Conservation (phyloP, 192 early-diverging fungal genomes). For the Powellomyces hirtus region DNA sequence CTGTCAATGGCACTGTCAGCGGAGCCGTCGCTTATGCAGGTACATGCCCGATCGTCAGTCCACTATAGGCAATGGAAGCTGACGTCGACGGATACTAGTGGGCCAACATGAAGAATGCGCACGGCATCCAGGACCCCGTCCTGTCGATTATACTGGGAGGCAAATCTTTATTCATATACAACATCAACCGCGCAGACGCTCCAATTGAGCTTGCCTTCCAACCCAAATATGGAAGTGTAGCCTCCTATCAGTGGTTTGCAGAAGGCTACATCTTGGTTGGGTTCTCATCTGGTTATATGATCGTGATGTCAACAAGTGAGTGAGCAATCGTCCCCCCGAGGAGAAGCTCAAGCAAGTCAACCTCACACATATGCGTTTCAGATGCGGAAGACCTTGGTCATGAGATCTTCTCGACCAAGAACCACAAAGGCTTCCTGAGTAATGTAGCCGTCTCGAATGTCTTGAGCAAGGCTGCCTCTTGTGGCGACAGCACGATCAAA, state of each 20-base stretch:
- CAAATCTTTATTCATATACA: slow-evolving; percentile 46
- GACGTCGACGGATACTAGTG: too few relatives aligned
- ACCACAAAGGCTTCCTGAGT: slow-evolving; percentile 41
- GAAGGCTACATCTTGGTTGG: slow-evolving; percentile 48
- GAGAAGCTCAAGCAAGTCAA: too few relatives aligned
- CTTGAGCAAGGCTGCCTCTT: slow-evolving; percentile 42
- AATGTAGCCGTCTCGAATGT: slow-evolving; percentile 37
- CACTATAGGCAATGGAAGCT: neutral
- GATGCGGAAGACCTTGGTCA: slow-evolving; percentile 43
- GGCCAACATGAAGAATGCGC: slow-evolving; percentile 27
- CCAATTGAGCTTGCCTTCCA: slow-evolving; percentile 55
- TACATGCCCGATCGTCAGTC: slow-evolving; percentile 7
- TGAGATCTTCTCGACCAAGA: slow-evolving; percentile 46
- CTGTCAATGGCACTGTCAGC: slow-evolving; percentile 42
- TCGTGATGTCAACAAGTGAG: slow-evolving; percentile 50
- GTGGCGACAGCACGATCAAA: slow-evolving; percentile 49
- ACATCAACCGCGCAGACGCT: slow-evolving; percentile 31
- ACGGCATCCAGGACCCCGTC: slow-evolving; percentile 16
- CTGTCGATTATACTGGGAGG: slow-evolving; percentile 42
- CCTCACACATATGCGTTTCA: too few relatives aligned
- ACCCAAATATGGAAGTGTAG: slow-evolving; percentile 46
- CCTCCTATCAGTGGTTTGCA: slow-evolving; percentile 48
- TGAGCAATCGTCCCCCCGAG: neutral
- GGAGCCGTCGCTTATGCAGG: slow-evolving; percentile 47
- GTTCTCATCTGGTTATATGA: slow-evolving; percentile 46